A percentile compares a stretch with the other conserved stretches of the same genome.
These are phyloP conservation scores for Fraxinus angustifolia DNA, from an alignment of 305 asterid genomes.

Conservation along the genomic window DNA sequence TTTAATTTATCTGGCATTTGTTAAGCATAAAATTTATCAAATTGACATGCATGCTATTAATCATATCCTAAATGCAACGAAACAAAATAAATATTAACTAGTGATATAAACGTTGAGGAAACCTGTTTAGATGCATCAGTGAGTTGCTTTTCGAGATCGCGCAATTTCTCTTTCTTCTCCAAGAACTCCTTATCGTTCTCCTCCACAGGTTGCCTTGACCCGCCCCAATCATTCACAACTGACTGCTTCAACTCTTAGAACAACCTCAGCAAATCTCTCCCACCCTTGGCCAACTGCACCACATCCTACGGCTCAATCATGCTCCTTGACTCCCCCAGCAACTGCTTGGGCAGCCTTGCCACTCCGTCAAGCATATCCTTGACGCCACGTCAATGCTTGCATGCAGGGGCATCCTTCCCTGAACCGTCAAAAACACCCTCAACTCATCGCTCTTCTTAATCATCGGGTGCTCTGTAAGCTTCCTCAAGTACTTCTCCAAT, in stretches of 20 bases:
- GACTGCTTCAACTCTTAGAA: conserved; percentile 94
- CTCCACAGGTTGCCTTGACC: conserved; percentile 56
- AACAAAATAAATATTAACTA: neutral
- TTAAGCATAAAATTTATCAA: conserved; percentile 9
- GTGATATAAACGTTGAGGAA: neutral
- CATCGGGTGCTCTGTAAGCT: conserved; percentile 73
- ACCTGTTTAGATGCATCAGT: conserved; percentile 85
- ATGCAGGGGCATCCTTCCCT: conserved; percentile 81
- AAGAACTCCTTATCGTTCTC: conserved; percentile 86
- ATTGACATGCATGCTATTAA: neutral
- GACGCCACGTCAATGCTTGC: conserved; percentile 71
- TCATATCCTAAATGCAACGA: neutral
- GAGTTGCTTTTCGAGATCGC: conserved; percentile 78
- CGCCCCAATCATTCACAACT: conserved; percentile 89
- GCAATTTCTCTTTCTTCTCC: conserved; percentile 68
- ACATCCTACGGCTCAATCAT: conserved; percentile 81
- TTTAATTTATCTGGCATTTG: neutral
- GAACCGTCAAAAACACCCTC: conserved; percentile 81
- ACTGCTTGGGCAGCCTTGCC: conserved; percentile 78
- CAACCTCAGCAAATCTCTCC: conserved; percentile 88
- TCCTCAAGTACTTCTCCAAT: conserved; percentile 75
- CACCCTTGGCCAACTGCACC: conserved; percentile 84
- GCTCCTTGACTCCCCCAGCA: conserved; percentile 65
- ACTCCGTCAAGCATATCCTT: conserved; percentile 87
- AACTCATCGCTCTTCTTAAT: conserved; percentile 76